Evolutionary conservation across 2,329 filamentous ascomycete genomes (phyloP).

Genomic region (Fusarium praegraminearum): DNA sequence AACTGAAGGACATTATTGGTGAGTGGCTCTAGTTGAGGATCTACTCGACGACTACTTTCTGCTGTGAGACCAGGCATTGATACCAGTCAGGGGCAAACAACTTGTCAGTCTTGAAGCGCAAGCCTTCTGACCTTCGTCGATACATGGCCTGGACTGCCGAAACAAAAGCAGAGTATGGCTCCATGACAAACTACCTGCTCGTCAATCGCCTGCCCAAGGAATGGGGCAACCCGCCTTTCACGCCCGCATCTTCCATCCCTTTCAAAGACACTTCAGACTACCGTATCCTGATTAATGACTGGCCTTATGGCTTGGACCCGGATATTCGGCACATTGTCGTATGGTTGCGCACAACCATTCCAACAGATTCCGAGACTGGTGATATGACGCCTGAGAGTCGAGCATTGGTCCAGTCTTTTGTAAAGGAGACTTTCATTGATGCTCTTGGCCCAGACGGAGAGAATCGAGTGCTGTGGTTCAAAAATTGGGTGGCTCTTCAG

Average conservation of each 20-base stretch:
- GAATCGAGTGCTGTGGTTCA: conserved; percentile 82
- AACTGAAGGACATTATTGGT: conserved; percentile 76
- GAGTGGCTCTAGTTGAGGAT: conserved; percentile 43
- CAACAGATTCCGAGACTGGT: conserved; percentile 76
- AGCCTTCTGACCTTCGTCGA: conserved; percentile 81
- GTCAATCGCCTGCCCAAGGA: conserved; percentile 72
- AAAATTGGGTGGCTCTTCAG: conserved; percentile 91
- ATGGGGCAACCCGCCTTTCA: conserved; percentile 75
- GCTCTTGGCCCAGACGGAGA: conserved; percentile 63
- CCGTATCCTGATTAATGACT: conserved; percentile 87
- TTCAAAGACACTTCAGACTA: conserved; percentile 69
- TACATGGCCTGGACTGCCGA: conserved; percentile 83
- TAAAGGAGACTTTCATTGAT: conserved; percentile 75
- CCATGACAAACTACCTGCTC: conserved; percentile 82
- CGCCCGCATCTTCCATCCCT: conserved; percentile 61
- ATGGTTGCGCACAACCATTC: conserved; percentile 87
- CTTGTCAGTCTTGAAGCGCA: conserved; percentile 80
- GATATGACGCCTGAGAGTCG: conserved; percentile 78
- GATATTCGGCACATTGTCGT: conserved; percentile 85
- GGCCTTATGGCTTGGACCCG: conserved; percentile 83
- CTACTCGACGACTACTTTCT: conserved; percentile 1
- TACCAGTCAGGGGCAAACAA: conserved; percentile 62
- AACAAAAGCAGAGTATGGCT: conserved; percentile 79
- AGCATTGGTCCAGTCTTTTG: conserved; percentile 74
- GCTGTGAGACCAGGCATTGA: conserved; percentile 28